Percentiles rank a stretch among this genome's conserved stretches.
These are phyloP conservation scores for Candida pseudoglaebosa DNA, from an alignment of 805 yeast genomes.

Conservation along the genomic window DNA sequence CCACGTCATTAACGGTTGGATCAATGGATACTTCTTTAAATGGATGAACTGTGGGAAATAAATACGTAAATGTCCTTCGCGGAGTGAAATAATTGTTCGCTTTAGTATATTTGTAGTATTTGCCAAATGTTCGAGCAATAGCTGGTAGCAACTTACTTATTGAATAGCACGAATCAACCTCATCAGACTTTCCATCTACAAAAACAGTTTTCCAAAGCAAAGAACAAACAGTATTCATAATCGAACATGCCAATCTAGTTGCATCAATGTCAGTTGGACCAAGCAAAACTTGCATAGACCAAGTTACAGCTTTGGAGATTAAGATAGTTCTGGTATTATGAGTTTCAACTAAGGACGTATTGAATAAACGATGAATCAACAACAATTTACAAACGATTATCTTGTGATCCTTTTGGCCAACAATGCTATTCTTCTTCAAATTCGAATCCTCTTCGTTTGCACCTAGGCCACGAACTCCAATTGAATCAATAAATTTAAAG, in stretches of 20 bases:
- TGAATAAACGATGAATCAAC: slow-evolving; percentile 53
- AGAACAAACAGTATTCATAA: slow-evolving; percentile 48
- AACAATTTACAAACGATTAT: slow-evolving; percentile 56
- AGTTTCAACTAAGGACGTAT: slow-evolving; percentile 30
- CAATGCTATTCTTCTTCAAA: slow-evolving; percentile 11
- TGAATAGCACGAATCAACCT: slow-evolving; percentile 41
- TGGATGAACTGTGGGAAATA: slow-evolving; percentile 70
- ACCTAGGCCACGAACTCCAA: slow-evolving; percentile 56
- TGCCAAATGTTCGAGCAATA: slow-evolving; percentile 47
- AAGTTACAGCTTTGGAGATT: slow-evolving; percentile 44
- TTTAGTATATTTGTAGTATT: slow-evolving; percentile 48
- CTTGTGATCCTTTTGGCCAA: slow-evolving; percentile 47
- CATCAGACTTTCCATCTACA: slow-evolving; percentile 23
- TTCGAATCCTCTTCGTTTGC: slow-evolving; percentile 30
- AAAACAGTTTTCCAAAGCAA: slow-evolving; percentile 31
- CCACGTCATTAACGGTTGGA: slow-evolving; percentile 65
- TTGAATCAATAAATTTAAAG: slow-evolving; percentile 45
- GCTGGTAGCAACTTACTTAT: slow-evolving; percentile 53
- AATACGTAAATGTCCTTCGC: slow-evolving; percentile 59
- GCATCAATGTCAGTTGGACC: slow-evolving; percentile 55
- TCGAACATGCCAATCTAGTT: slow-evolving; percentile 58
- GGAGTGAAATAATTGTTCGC: slow-evolving; percentile 47
- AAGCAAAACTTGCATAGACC: slow-evolving; percentile 56
- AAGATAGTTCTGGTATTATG: slow-evolving; percentile 31
- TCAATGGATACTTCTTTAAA: slow-evolving; percentile 64